Conservation (phyloP, 2,329 filamentous ascomycete species). For the Penicillium janthinellum region DNA sequence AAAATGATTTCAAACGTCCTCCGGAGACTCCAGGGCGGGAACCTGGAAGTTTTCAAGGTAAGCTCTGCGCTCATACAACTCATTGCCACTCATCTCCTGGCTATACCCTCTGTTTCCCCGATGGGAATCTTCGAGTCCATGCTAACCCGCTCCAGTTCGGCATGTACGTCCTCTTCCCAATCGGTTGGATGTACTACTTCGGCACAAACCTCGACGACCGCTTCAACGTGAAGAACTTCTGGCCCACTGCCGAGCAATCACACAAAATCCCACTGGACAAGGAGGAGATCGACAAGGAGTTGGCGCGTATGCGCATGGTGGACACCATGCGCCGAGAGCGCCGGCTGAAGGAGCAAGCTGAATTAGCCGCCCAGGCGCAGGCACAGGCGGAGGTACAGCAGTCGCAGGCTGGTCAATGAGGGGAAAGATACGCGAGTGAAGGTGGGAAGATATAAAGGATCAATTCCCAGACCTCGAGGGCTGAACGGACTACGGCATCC, state of each 20-base stretch:
- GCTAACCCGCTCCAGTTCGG: constrained; percentile 69
- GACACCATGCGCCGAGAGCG: constrained; percentile 51
- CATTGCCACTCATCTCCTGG: neutral
- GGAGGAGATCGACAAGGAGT: constrained; percentile 71
- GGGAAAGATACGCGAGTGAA: neutral
- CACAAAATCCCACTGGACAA: constrained; percentile 56
- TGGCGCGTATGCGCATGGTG: constrained; percentile 65
- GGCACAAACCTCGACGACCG: constrained; percentile 94
- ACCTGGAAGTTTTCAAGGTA: constrained; percentile 95
- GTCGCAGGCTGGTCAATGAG: constrained; percentile 20
- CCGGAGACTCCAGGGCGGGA: constrained; percentile 72
- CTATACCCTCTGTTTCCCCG: neutral
- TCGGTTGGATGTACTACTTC: constrained; percentile 99
- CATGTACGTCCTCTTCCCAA: constrained; percentile 98
- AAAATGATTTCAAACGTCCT: constrained; percentile 43
- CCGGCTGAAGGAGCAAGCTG: constrained; percentile 28
- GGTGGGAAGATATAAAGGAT: neutral
- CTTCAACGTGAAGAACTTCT: constrained; percentile 88
- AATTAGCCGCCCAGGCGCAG: constrained; percentile 14
- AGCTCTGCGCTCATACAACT: constrained; percentile 13
- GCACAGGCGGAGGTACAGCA: constrained; percentile 17
- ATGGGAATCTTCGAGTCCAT: neutral
- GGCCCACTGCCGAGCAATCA: constrained; percentile 69
- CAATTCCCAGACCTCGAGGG: neutral
- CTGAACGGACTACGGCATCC: neutral